Conservation (phyloP, 2,329 filamentous ascomycete genomes). For the Dendrostoma leiphaemia region DNA sequence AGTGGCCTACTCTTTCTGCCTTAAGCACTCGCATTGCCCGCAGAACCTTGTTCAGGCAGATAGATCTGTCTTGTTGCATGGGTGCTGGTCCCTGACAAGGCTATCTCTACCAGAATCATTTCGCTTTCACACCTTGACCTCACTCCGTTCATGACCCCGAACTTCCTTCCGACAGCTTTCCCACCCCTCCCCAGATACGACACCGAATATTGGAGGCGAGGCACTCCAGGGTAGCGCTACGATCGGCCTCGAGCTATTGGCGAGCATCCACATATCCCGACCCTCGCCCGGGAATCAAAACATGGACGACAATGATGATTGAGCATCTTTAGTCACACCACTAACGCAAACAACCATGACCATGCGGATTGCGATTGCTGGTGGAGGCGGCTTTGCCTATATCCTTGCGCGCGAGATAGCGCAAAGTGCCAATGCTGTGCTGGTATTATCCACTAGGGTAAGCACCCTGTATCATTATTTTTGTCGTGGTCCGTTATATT, state of each 20-base stretch:
- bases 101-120: constrained; percentile 4
- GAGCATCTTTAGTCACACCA: neutral
- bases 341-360: constrained; percentile 27
- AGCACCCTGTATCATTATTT: constrained; percentile 29
- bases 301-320: constrained; percentile 1
- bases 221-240: neutral
- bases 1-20: constrained; percentile 1
- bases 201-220: constrained; percentile 4
- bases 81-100: constrained; percentile 12
- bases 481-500: too few species aligned
- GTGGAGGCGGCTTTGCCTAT: constrained; percentile 43
- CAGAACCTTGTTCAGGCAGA: constrained; percentile 17
- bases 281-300: constrained; percentile 7
- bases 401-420: constrained; percentile 54
- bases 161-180: neutral
- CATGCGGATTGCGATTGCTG: constrained; percentile 49
- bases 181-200: neutral
- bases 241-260: constrained; percentile 1
- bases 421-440: constrained; percentile 63
- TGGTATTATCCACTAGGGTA: constrained; percentile 68
- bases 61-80: constrained; percentile 1
- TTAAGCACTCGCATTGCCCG: constrained; percentile 9
- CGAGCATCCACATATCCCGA: constrained; percentile 2
- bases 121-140: constrained; percentile 7
- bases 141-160: neutral